Evolutionary conservation across 2,329 filamentous ascomycete species (phyloP).

Genomic region (Diplodia intermedia): DNA sequence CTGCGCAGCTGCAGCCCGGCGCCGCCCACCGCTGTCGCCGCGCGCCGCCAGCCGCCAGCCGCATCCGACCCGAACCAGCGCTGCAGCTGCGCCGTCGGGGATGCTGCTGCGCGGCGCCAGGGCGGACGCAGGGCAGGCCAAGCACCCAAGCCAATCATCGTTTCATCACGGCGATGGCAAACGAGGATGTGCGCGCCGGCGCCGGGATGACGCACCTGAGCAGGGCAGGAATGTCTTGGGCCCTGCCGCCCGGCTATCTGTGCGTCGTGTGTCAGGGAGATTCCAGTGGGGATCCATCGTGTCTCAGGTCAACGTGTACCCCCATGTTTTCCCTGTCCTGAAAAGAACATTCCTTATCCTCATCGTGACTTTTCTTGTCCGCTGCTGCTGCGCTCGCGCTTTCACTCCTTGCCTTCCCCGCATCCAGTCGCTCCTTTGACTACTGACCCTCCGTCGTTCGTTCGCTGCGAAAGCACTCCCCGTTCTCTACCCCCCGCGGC

Average conservation of each 20-base stretch:
- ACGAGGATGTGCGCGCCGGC: constrained; percentile 29
- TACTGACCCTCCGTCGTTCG: constrained; percentile 13
- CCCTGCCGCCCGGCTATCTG: constrained; percentile 19
- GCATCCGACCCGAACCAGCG: constrained; percentile 4
- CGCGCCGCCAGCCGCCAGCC: constrained; percentile 5
- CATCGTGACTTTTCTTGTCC: constrained; percentile 23
- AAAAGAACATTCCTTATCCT: constrained; percentile 32
- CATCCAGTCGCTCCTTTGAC: constrained; percentile 29
- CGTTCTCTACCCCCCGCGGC: constrained; percentile 22
- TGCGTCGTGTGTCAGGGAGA: constrained; percentile 32
- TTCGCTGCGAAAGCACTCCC: constrained; percentile 2
- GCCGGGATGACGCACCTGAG: constrained; percentile 30
- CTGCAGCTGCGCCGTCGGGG: neutral
- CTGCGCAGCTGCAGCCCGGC: constrained; percentile 2
- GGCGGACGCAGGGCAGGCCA: constrained; percentile 25
- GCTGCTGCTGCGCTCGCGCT: constrained; percentile 27
- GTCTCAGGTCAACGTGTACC: constrained; percentile 33
- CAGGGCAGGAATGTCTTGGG: constrained; percentile 30
- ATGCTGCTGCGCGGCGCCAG: neutral
- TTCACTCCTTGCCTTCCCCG: constrained; percentile 30
- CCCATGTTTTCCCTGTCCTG: constrained; percentile 31
- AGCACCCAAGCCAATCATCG: constrained; percentile 30
- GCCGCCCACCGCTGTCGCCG: neutral
- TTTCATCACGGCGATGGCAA: constrained; percentile 29
- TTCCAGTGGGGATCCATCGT: constrained; percentile 33